Percentiles rank a stretch among this genome's conserved stretches.
Evolutionary conservation across 352 stramenopile genomes (phyloP).

Genomic region (Phytophthora cryptogea): DNA sequence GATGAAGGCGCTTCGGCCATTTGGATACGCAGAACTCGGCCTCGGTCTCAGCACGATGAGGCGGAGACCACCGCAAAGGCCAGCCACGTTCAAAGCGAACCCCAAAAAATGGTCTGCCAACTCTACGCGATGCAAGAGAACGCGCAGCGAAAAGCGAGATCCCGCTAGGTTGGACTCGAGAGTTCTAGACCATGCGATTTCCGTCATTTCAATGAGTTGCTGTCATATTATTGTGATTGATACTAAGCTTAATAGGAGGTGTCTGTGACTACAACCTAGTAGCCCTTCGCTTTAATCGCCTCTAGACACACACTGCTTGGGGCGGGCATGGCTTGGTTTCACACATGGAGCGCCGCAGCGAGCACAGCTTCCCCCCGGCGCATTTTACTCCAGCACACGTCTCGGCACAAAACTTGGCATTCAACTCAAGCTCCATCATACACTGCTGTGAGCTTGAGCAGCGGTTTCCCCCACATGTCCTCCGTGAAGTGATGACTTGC

Average conservation of each 20-base stretch:
- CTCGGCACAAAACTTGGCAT: slow-evolving; percentile 14
- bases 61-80: slow-evolving; percentile 8
- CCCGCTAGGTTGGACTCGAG: background rate
- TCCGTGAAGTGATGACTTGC: slow-evolving; percentile 9
- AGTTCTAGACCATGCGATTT: background rate
- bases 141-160: slow-evolving; percentile 6
- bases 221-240: no score
- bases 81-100: slow-evolving; percentile 8
- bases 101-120: slow-evolving; percentile 14
- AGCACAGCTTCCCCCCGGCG: slow-evolving; percentile 8
- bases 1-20: slow-evolving; percentile 8
- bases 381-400: slow-evolving; percentile 15
- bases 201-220: no score
- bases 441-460: slow-evolving; percentile 14
- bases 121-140: slow-evolving; percentile 10
- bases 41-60: slow-evolving; percentile 13
- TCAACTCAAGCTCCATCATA: slow-evolving; percentile 7
- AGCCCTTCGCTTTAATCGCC: background rate
- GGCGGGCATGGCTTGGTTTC: slow-evolving; percentile 11
- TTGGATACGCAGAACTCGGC: slow-evolving; percentile 18
- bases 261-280: background rate
- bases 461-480: slow-evolving; percentile 16
- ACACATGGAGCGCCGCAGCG: slow-evolving; percentile 13
- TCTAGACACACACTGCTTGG: slow-evolving; percentile 3
- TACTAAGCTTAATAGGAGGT: background rate